These are phyloP conservation scores for Venturia aucupariae DNA, from an alignment of 2,329 filamentous ascomycete species.

Conservation along the genomic window DNA sequence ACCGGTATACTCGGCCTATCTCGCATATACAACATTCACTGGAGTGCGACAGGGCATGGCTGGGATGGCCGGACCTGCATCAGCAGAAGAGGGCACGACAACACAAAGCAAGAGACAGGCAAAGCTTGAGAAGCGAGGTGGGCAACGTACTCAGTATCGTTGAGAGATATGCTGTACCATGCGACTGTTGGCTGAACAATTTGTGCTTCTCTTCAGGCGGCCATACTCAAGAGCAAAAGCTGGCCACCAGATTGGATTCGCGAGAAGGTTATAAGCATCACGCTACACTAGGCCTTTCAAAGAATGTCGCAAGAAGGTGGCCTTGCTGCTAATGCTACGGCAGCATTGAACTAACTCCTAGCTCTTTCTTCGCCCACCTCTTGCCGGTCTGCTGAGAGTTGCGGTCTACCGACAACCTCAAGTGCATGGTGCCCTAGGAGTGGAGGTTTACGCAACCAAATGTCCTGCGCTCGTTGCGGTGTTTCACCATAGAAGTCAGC, in stretches of 20 bases:
- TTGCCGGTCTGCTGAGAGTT: too few species aligned
- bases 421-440: neutral
- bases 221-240: neutral
- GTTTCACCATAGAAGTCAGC: neutral
- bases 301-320: neutral
- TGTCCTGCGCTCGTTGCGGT: neutral
- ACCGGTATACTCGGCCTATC: constrained; percentile 37
- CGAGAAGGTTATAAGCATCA: neutral
- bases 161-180: constrained; percentile 19
- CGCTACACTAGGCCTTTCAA: neutral
- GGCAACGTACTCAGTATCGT: constrained; percentile 39
- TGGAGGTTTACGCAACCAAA: neutral
- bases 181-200: neutral
- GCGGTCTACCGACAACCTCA: neutral
- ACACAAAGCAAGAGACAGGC: constrained; percentile 37
- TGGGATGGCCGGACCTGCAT: constrained; percentile 27
- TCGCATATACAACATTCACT: constrained; percentile 37
- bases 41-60: constrained; percentile 35
- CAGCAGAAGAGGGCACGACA: constrained; percentile 13
- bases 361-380: too few species aligned
- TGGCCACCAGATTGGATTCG: neutral
- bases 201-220: neutral
- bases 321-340: neutral
- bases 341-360: too few species aligned
- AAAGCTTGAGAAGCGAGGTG: constrained; percentile 44